Evolutionary conservation across 352 stramenopile species (phyloP), one percentile per base, ranked within the genome.

Genomic region (Phytophthora pluvialis): DNA sequence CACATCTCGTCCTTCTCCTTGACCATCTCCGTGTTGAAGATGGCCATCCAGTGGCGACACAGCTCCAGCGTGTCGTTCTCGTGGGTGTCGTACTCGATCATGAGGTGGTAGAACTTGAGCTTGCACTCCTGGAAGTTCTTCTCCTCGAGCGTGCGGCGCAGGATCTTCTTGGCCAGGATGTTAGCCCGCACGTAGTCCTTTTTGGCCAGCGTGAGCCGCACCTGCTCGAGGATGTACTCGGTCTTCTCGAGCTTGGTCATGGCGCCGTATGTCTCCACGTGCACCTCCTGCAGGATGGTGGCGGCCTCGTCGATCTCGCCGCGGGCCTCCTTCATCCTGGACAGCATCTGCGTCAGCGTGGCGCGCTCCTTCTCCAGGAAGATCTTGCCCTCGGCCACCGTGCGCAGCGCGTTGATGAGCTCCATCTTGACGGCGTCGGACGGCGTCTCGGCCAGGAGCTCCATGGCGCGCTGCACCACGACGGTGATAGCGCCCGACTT

Each of bases 221-320:
- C 96, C 79, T 99, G 96, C 73, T 99, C 97, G 32, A 99, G 77
- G 67, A 99, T 99, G 77, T 98, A 99, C 76, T 99, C 97, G 11
- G 97, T 92, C 79, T 99, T 99, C 77, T 99, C 97, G 31, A 98
- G 81, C 81, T 99, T 99, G 28, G 93, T 98, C 73, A 99, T 94
- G n/a, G 94, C 94, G 38, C 97, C 97, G 75, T 99, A 99, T 9
- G 98, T 99, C 84, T 99, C 98, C 0, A 99, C 86, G 50, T 99
- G 95, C 50, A 99, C 97, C 67, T 99, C 97, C 76, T 99, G 97
- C 18, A 99, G 77, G 36, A 99, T 96, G 42, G 97, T 96, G 6
- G 94, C 94, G 5, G 98, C 97, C 42, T 87, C 83, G 47, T 89
- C 86, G 43, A 99, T 92, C 71, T 98, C 87, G 5, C 97, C 97